These are phyloP conservation scores for Penicillium frequentans DNA, from an alignment of 2,329 filamentous ascomycete species.

Conservation along the genomic window DNA sequence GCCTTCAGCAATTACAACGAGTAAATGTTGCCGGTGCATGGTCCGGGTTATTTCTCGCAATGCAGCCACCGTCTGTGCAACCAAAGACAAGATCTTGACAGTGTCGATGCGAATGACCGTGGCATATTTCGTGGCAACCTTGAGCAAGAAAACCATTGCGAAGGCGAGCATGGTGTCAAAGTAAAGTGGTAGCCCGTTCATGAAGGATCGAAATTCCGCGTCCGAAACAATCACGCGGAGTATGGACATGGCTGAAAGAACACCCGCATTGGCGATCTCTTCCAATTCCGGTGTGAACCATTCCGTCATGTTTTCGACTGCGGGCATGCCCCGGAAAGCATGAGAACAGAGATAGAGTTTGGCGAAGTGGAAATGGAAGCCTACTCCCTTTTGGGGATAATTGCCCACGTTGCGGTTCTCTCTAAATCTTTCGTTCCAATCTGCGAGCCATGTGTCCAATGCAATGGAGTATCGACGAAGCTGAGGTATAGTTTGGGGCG, in stretches of 20 bases:
- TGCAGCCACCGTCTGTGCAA: conserved; percentile 20
- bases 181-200: conserved; percentile 39
- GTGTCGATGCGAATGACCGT: conserved; percentile 27
- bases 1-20: conserved; percentile 28
- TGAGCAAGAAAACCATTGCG: conserved; percentile 40
- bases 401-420: conserved; percentile 42
- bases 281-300: conserved; percentile 32
- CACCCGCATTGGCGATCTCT: conserved; percentile 37
- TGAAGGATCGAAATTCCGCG: conserved; percentile 32
- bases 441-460: conserved; percentile 22
- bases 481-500: conserved; percentile 14
- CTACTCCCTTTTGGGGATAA: conserved; percentile 48
- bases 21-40: conserved; percentile 29
- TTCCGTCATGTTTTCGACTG: conserved; percentile 1
- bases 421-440: conserved; percentile 20
- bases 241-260: conserved; percentile 37
- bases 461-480: conserved; percentile 19
- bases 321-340: conserved; percentile 38
- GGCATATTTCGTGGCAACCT: conserved; percentile 36
- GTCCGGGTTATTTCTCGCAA: conserved; percentile 22
- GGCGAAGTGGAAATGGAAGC: conserved; percentile 48
- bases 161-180: conserved; percentile 44
- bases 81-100: conserved; percentile 22
- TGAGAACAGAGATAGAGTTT: conserved; percentile 49
- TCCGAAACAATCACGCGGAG: conserved; percentile 36